These are phyloP conservation scores for Takakia lepidozioides DNA, from an alignment of 225 moss, liverwort and hornwort genomes.

Conservation along the genomic window DNA sequence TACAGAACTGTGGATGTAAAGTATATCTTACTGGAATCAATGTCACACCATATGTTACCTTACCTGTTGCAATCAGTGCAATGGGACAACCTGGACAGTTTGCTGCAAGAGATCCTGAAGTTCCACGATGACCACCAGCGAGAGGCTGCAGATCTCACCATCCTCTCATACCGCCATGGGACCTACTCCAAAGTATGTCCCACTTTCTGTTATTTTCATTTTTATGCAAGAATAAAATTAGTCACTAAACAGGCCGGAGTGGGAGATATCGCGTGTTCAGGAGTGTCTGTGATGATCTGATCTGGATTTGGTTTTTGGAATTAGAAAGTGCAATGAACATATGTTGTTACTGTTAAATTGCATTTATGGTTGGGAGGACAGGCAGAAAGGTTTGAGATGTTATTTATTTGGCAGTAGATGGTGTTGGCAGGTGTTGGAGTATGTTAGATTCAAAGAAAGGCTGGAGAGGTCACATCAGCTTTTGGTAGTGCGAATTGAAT, in stretches of 20 bases:
- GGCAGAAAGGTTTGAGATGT: no score
- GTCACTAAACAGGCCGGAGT: no score
- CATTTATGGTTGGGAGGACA: no score
- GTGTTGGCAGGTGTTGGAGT: conserved; percentile 69
- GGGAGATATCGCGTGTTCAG: no score
- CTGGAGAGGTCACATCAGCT: conserved; percentile 88
- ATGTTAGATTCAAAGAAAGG: conserved; percentile 84
- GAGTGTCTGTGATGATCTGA: no score
- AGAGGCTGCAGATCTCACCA: conserved; percentile 83
- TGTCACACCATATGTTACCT: conserved; percentile 84
- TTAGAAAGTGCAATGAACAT: no score
- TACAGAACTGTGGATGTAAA: conserved; percentile 89
- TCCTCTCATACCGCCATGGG: conserved; percentile 75
- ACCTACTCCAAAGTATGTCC: conserved; percentile 76
- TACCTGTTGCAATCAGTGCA: conserved; percentile 54
- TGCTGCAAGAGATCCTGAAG: conserved; percentile 58
- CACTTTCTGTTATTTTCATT: no score
- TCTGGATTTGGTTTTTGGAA: no score
- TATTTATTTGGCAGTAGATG: no score
- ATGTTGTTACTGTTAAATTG: no score
- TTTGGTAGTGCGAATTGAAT: conserved; percentile 69
- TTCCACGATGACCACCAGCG: conserved; percentile 78
- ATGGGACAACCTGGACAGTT: conserved; percentile 61
- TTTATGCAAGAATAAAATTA: no score
- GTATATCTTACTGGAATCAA: conserved; percentile 77